Evolutionary conservation across 768 basidiomycete species (phyloP).

Genomic region (Termitomyces sp.): DNA sequence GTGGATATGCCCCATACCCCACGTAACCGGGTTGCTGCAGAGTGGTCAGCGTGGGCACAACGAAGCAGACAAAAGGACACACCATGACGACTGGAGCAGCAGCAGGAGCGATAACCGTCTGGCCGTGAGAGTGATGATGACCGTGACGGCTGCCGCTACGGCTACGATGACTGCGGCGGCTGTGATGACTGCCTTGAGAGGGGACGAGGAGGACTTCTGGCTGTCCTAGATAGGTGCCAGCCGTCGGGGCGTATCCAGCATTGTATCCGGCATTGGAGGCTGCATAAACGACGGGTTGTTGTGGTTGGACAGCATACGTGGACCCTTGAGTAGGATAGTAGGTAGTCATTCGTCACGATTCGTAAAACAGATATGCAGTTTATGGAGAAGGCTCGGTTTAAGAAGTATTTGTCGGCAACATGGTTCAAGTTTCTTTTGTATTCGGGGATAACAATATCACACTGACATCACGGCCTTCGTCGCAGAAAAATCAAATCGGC

Average conservation of each 20-base stretch:
- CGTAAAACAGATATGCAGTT: not conserved
- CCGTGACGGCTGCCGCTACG: conserved; percentile 15
- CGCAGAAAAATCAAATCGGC: not conserved
- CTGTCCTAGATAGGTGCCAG: conserved; percentile 11
- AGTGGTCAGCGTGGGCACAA: not conserved
- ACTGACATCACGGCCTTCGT: not conserved
- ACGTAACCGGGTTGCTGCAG: conserved; percentile 27
- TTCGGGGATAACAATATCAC: conserved; percentile 1
- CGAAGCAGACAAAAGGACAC: conserved; percentile 2
- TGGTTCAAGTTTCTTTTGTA: conserved; percentile 4
- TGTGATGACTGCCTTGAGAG: conserved; percentile 17
- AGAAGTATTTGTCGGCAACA: conserved; percentile 6
- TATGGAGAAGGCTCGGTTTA: not conserved
- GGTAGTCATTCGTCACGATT: conserved; percentile 14
- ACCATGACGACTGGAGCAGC: conserved; percentile 25
- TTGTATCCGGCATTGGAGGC: conserved; percentile 20
- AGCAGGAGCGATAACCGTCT: conserved; percentile 12
- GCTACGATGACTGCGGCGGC: conserved; percentile 15
- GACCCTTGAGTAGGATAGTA: conserved; percentile 39
- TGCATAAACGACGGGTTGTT: conserved; percentile 29
- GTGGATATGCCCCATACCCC: conserved; percentile 14
- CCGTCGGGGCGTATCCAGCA: conserved; percentile 11
- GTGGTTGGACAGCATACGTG: conserved; percentile 11
- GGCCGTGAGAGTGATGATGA: conserved; percentile 15
- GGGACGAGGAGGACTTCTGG: conserved; percentile 15